Conservation (phyloP, 768 basidiomycete genomes). For the Lentinula boryana region DNA sequence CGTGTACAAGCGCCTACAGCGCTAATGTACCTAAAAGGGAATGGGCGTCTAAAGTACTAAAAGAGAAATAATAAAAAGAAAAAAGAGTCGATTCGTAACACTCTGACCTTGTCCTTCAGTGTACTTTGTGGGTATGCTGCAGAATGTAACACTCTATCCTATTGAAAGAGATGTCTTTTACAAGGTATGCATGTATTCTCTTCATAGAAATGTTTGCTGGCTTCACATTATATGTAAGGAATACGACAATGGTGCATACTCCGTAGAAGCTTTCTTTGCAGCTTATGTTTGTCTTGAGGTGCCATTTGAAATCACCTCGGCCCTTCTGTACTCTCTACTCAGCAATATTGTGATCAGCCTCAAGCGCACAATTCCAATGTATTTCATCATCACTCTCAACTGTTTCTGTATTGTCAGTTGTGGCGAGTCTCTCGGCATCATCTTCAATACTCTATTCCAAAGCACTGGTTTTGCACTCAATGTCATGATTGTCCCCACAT, state of each 20-base stretch:
- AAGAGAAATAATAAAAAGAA: too few relatives aligned
- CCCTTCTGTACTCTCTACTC: constrained; percentile 5
- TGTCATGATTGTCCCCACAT: constrained; percentile 8
- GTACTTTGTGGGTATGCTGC: constrained; percentile 11
- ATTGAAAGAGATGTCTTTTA: constrained; percentile 9
- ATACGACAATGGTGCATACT: constrained; percentile 8
- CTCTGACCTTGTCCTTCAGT: background rate
- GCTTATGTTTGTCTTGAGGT: constrained; percentile 7
- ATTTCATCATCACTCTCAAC: constrained; percentile 9
- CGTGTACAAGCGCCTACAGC: too few relatives aligned
- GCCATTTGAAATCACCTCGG: constrained; percentile 6
- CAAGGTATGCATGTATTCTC: background rate
- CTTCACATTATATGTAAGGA: background rate
- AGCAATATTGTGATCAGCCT: constrained; percentile 6
- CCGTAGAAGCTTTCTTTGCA: constrained; percentile 7
- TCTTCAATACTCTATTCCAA: constrained; percentile 9
- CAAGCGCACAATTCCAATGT: constrained; percentile 6
- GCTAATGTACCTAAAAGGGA: too few relatives aligned
- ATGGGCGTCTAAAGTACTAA: too few relatives aligned
- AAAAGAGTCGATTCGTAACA: too few relatives aligned
- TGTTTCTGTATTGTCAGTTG: constrained; percentile 9
- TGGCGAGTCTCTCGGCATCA: constrained; percentile 9
- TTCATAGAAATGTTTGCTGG: background rate
- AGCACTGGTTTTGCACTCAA: constrained; percentile 9
- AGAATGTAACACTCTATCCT: constrained; percentile 8